phyloP scores from a whole-genome alignment of 1,284 basidiomycete species.

The Ceratobasidium sp. region DNA sequence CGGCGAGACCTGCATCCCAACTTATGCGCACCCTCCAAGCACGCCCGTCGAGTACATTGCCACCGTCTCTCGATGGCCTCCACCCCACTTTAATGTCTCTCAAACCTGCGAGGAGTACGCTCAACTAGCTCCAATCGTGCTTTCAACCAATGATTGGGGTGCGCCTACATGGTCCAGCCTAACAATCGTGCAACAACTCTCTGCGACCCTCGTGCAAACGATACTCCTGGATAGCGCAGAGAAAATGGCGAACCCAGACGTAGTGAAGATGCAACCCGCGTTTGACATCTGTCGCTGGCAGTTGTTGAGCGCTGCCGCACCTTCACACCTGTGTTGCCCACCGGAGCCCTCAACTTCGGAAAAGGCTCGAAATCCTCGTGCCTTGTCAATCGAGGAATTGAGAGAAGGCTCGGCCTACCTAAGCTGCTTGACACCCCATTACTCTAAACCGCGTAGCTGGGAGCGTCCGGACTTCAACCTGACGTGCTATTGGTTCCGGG shows the following conservation, averaged over 20 bases:
- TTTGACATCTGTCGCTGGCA: conserved; percentile 12
- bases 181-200: background rate
- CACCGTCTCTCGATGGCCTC: conserved; percentile 6
- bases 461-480: no score
- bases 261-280: background rate
- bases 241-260: background rate
- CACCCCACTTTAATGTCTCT: background rate
- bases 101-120: background rate
- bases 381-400: background rate
- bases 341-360: no score
- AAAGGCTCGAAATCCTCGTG: background rate
- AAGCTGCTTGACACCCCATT: background rate
- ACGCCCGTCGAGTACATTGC: background rate
- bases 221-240: background rate
- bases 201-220: background rate
- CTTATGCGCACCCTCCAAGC: background rate
- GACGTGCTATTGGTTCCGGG: conserved; percentile 4
- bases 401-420: background rate
- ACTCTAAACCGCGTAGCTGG: background rate
- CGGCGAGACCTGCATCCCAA: background rate
- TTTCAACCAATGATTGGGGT: background rate
- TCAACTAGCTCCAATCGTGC: background rate
- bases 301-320: background rate
- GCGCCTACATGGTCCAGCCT: conserved; percentile 4
- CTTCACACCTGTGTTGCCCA: background rate